Base-by-base conservation (phyloP, 176 grass and related monocot species). In the Luzula sylvatica region DNA sequence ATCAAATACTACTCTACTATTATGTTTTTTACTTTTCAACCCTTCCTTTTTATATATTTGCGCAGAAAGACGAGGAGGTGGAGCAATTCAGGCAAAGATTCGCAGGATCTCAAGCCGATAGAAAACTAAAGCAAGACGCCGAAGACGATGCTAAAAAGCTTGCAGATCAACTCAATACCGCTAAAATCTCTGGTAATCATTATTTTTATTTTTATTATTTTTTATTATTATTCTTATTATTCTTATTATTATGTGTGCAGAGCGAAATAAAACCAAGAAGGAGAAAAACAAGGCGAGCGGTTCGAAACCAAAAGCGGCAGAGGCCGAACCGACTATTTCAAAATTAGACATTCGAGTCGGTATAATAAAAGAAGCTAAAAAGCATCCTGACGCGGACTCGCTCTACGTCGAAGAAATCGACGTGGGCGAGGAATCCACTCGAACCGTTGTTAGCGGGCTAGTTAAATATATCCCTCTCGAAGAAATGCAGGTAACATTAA, bases 371-470 rank as follows among this genome's bases (percentile, higher is more conserved):
- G 84, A 86, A 79, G 92, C 65, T 60, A 78, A 86, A 64, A 96
- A 89, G 56, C 92, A 96, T 59, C 81, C 78, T 18, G 92, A 90
- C 61, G 92, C 92, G 4, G 85, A 90, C 82, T 89, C 92, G 26
- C 92, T 96, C 58, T 96, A 96, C 8, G 75, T 96, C 2, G 92
- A 90, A 70, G 92, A 90, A 78, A 96, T 96, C 1, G 85, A 96
- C 74, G 85, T 90, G 42, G 92, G 85, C 57, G 92, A 96, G 56
- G 81, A 70, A 19, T 77, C 71, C 60, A 76, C 81, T 59, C 81
- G 92, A 75, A 96, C 78, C 26, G 85, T 96, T 15, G 92, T 86
- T 46, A 96, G 92, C 27, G 81, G 92, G n/a, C 92, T 96, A 52
- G 85, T 96, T 13, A 96, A 79, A 62, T 96, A 56, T 50, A 89